Base-by-base conservation (phyloP, 1,284 basidiomycete genomes). In the Hemileia vastatrix region DNA sequence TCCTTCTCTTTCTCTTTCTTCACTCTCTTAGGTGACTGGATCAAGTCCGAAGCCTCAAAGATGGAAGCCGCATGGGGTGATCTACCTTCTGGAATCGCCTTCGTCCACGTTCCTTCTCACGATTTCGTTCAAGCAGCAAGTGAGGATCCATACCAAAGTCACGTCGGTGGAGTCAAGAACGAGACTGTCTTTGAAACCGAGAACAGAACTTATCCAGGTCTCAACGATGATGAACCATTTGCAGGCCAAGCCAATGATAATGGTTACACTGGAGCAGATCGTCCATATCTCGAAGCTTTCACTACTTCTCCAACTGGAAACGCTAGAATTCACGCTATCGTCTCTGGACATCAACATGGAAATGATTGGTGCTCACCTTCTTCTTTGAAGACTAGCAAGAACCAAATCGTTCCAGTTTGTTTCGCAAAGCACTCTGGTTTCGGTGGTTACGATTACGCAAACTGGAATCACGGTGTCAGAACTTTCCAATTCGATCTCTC, bases 381-480 rank as follows among this genome's bases (percentile, higher is more conserved):
- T 24, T 47, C 24, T 27, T 47, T 55, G 36, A 55, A 24, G 18
- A 23, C 54, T 21, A 6, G 18, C 6, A 50, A 6, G 1, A 32
- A 32, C 11, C 62, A 64, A 43, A 45, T 62, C 19, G 31, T 64
- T 9, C 57, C 62, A 3, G 18, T 64, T 18, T 64, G 62, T 36
- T 64, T 64, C 50, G 62, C 55, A 13, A 64, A 64, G 47, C 62
- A 64, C 27, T 60, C 55, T 8, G 62, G 62, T 13, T 64, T 63
- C 44, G 62, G 62, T 55, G 62, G 62, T 21, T 64, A 64, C 50
- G 62, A 64, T 33, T 36, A 63, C 19, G 23, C 9, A n/a, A 21
- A 23, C 21, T 63, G 62, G 62, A 62, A 62, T 50, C 62, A 64
- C 27, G 62, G 62, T 5, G 62, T 51, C n/a, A 31, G 62, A 9